Conservation (phyloP, 225 moss, liverwort and hornwort species). For the Asterella californica region DNA sequence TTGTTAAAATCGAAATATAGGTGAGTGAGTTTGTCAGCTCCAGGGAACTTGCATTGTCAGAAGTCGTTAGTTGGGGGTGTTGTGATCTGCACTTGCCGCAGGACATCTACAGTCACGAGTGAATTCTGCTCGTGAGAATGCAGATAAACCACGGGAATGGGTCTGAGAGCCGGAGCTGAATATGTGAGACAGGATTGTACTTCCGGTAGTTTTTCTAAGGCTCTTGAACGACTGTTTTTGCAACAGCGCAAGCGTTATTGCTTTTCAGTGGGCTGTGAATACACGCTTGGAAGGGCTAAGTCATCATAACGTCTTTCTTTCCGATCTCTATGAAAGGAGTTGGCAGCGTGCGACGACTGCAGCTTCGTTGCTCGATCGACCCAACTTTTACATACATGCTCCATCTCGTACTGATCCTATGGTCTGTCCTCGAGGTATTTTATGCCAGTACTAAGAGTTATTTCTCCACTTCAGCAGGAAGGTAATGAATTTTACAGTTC, state of each 20-base stretch:
- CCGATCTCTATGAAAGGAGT: constrained; percentile 39
- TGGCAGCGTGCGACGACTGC: constrained; percentile 39
- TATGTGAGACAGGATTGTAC: neutral
- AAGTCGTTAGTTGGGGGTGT: neutral
- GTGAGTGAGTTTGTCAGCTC: constrained; percentile 12
- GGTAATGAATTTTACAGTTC: neutral
- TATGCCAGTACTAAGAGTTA: neutral
- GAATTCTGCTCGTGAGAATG: too few species aligned
- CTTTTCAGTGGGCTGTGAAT: constrained; percentile 46
- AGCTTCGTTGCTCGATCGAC: constrained; percentile 30
- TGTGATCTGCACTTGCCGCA: neutral
- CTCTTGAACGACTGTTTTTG: neutral
- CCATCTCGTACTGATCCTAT: constrained; percentile 45
- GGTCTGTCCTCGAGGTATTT: constrained; percentile 34
- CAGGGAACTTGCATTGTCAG: too few species aligned
- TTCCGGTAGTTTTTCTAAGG: neutral
- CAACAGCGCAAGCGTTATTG: constrained; percentile 45
- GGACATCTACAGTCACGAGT: neutral
- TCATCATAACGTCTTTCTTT: constrained; percentile 51
- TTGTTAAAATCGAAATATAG: constrained; percentile 34
- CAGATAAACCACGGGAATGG: too few species aligned
- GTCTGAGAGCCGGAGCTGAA: too few species aligned
- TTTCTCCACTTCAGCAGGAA: neutral
- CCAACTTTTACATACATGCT: constrained; percentile 50
- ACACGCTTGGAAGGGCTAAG: constrained; percentile 27